Percentiles rank a stretch among this genome's conserved stretches.
Evolutionary conservation across 2,329 filamentous ascomycete genomes (phyloP).

Genomic region (Neonectria ditissima): DNA sequence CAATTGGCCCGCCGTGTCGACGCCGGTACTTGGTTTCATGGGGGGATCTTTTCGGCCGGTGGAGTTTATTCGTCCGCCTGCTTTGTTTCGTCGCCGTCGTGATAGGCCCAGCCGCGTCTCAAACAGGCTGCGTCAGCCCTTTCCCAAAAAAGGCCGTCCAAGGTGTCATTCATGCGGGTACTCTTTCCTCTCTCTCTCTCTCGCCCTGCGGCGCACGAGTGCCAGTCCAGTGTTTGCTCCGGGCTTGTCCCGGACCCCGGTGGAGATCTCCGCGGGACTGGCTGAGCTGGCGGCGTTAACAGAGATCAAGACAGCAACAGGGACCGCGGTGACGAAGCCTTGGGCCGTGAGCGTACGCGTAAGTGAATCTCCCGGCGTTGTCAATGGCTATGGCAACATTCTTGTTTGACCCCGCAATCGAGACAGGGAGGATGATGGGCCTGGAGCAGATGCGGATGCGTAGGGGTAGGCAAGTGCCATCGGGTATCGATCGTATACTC

Average conservation of each 20-base stretch:
- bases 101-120: conserved; percentile 10
- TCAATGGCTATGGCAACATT: background rate
- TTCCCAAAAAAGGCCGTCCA: background rate
- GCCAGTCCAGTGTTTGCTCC: conserved; percentile 9
- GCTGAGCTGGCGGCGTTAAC: conserved; percentile 8
- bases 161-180: conserved; percentile 13
- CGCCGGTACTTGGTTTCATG: conserved; percentile 19
- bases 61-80: conserved; percentile 9
- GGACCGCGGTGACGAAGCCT: conserved; percentile 20
- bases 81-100: conserved; percentile 18
- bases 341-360: conserved; percentile 15
- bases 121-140: conserved; percentile 2
- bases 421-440: background rate
- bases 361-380: conserved; percentile 5
- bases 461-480: background rate
- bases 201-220: background rate
- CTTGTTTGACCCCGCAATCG: background rate
- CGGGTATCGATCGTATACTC: too few relatives aligned
- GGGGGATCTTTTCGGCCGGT: conserved; percentile 4
- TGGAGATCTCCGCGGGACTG: conserved; percentile 4
- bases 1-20: conserved; percentile 13
- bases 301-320: background rate
- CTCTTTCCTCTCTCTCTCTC: too few relatives aligned
- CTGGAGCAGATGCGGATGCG: conserved; percentile 1
- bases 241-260: background rate